phyloP scores from a whole-genome alignment of 768 basidiomycete genomes.

The Cystobasidiopsis lactophilus region DNA sequence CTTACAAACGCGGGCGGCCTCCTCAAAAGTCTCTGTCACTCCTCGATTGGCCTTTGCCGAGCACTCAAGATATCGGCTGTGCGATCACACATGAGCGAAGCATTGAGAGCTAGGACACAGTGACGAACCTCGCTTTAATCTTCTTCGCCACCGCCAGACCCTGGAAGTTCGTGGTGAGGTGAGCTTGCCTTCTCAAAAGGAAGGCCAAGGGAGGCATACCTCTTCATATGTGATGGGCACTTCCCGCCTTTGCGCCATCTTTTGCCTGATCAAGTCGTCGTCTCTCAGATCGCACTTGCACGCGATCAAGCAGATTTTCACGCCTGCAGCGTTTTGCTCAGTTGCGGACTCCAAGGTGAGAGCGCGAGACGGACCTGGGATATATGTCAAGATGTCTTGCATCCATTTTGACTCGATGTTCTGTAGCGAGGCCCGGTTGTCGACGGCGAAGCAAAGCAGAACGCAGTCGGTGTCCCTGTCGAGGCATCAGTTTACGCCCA shows the following conservation, averaged over 20 bases:
- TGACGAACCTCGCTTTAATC: slow-evolving; percentile 25
- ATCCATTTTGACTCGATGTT: slow-evolving; percentile 63
- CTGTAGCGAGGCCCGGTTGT: slow-evolving; percentile 82
- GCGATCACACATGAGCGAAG: too few species aligned
- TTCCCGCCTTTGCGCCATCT: slow-evolving; percentile 44
- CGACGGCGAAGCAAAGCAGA: slow-evolving; percentile 90
- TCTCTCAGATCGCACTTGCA: slow-evolving; percentile 90
- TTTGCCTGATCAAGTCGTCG: slow-evolving; percentile 47
- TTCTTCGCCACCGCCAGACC: slow-evolving; percentile 20
- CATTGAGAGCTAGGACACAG: too few species aligned
- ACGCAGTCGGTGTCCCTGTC: too few species aligned
- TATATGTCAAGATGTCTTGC: background rate
- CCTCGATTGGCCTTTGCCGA: slow-evolving; percentile 94
- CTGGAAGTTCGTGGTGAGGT: background rate
- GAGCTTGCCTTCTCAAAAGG: too few species aligned
- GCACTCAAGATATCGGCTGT: slow-evolving; percentile 76
- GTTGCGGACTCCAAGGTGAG: slow-evolving; percentile 34
- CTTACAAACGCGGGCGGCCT: slow-evolving; percentile 58
- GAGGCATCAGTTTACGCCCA: too few species aligned
- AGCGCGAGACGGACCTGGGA: background rate
- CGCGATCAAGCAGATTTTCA: slow-evolving; percentile 57
- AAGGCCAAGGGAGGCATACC: slow-evolving; percentile 27
- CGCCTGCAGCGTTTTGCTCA: slow-evolving; percentile 73
- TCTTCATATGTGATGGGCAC: slow-evolving; percentile 78
- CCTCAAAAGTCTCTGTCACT: slow-evolving; percentile 77